Evolutionary conservation across 2,329 filamentous ascomycete species (phyloP).

Genomic region (Paecilomyces formosus): DNA sequence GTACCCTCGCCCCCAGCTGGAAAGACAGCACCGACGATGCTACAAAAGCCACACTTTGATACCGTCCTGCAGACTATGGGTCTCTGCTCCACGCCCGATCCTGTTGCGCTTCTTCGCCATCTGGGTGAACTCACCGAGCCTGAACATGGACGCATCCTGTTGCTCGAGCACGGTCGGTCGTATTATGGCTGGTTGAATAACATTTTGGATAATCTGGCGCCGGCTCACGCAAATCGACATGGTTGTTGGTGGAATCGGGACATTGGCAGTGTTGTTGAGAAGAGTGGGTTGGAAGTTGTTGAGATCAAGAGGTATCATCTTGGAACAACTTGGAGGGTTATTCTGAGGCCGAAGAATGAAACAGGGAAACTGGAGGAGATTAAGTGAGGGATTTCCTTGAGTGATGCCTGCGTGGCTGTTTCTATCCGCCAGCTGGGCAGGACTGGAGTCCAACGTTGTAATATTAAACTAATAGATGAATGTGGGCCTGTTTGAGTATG

Average conservation of each 20-base stretch:
- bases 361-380: background rate
- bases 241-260: slow-evolving; percentile 49
- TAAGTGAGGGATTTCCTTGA: background rate
- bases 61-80: slow-evolving; percentile 46
- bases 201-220: slow-evolving; percentile 40
- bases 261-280: slow-evolving; percentile 40
- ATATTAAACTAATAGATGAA: background rate
- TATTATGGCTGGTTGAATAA: slow-evolving; percentile 40
- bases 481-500: no score
- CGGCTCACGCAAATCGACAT: slow-evolving; percentile 42
- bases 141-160: slow-evolving; percentile 33
- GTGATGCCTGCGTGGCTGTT: no score
- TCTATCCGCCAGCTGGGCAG: no score
- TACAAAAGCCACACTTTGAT: slow-evolving; percentile 28
- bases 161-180: slow-evolving; percentile 44
- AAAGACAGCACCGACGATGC: background rate
- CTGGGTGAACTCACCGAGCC: slow-evolving; percentile 33
- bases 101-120: slow-evolving; percentile 34
- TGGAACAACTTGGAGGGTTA: slow-evolving; percentile 41
- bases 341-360: slow-evolving; percentile 24
- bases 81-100: slow-evolving; percentile 40
- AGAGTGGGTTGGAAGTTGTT: slow-evolving; percentile 41
- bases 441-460: background rate
- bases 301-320: slow-evolving; percentile 40
- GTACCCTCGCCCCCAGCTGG: slow-evolving; percentile 6